A percentile compares a stretch with the other conserved stretches of the same genome.
Evolutionary conservation across 73 alveolate species (phyloP).

Genomic region (Stentor roeselii): DNA sequence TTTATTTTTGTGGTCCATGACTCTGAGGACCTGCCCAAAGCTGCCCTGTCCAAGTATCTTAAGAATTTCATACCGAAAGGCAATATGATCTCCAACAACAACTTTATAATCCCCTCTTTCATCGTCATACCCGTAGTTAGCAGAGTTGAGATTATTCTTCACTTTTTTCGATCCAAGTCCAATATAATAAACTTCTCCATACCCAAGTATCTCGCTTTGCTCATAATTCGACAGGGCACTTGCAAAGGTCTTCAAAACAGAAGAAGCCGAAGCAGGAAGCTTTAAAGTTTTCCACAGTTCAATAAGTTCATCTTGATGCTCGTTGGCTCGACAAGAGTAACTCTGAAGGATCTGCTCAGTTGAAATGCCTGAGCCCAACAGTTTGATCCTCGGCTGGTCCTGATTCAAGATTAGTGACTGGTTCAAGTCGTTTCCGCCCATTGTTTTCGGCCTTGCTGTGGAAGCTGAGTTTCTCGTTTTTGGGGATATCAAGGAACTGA

Average conservation of each 20-base stretch:
- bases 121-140: slow-evolving; percentile 44
- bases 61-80: slow-evolving; percentile 87
- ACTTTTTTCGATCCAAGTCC: slow-evolving; percentile 33
- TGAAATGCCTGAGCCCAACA: neutral
- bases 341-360: neutral
- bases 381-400: neutral
- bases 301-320: neutral
- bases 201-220: slow-evolving; percentile 17
- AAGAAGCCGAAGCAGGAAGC: slow-evolving; percentile 5
- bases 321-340: neutral
- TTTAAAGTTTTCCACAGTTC: neutral
- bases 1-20: slow-evolving; percentile 86
- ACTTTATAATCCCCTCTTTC: slow-evolving; percentile 55
- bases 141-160: slow-evolving; percentile 26
- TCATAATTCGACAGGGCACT: slow-evolving; percentile 11
- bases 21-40: slow-evolving; percentile 92
- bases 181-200: slow-evolving; percentile 31
- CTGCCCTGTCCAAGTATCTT: slow-evolving; percentile 89
- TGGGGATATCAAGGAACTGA: neutral
- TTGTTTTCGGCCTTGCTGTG: neutral
- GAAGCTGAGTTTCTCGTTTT: neutral
- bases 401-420: neutral
- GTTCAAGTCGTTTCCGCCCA: neutral
- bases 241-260: slow-evolving; percentile 7
- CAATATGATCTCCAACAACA: slow-evolving; percentile 82